phyloP scores from a whole-genome alignment of 1,139 yeast species.

The Yamadazyma jaroonii region DNA sequence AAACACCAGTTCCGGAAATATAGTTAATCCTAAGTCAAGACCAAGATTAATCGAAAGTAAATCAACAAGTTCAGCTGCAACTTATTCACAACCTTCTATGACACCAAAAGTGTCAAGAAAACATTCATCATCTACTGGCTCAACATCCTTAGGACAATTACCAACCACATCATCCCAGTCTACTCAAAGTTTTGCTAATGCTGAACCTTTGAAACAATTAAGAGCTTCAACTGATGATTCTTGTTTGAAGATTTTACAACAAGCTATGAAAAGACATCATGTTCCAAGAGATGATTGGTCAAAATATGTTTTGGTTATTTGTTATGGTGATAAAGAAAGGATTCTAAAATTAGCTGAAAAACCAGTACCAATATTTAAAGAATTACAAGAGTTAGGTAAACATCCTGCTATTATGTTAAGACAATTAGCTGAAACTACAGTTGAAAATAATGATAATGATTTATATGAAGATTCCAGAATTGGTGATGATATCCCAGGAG shows the following conservation, averaged over 20 bases:
- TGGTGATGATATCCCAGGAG: conserved; percentile 55
- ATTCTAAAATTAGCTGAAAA: conserved; percentile 80
- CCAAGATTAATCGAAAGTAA: conserved; percentile 35
- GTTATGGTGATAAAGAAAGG: conserved; percentile 89
- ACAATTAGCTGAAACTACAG: conserved; percentile 56
- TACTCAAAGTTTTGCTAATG: conserved; percentile 4
- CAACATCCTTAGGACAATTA: conserved; percentile 2
- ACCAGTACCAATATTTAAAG: conserved; percentile 87
- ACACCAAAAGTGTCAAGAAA: conserved; percentile 12
- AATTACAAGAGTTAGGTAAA: conserved; percentile 79
- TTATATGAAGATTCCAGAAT: conserved; percentile 42
- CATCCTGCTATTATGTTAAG: conserved; percentile 94
- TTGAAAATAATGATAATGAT: conserved; percentile 31
- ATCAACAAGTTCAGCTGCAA: conserved; percentile 21
- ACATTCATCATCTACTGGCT: conserved; percentile 12
- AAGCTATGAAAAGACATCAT: conserved; percentile 85
- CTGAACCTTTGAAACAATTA: conserved; percentile 79
- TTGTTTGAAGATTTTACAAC: conserved; percentile 82
- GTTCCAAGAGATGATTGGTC: conserved; percentile 82
- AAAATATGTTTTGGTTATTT: conserved; percentile 83
- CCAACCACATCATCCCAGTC: conserved; percentile 1
- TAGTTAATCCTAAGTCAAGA: conserved; percentile 10
- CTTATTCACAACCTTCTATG: conserved; percentile 9
- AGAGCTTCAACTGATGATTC: conserved; percentile 92
- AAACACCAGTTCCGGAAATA: conserved; percentile 1